phyloP scores from a whole-genome alignment of 192 early-diverging fungal genomes.

The Paraglomus brasilianum region DNA sequence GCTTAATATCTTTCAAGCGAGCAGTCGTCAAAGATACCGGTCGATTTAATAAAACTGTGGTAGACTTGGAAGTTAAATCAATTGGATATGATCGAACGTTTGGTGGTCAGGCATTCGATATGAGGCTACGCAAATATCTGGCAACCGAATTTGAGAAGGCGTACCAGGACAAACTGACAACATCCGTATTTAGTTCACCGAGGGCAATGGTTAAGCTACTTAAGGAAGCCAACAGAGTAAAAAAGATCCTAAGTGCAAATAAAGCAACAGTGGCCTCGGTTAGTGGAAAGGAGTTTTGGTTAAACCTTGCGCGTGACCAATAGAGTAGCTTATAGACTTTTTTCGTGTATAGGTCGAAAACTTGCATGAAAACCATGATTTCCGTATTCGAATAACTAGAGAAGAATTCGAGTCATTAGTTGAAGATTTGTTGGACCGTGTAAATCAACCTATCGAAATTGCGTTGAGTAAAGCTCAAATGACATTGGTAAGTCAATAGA shows the following conservation, averaged over 20 bases:
- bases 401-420: conserved; percentile 71
- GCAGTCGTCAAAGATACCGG: conserved; percentile 56
- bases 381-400: conserved; percentile 75
- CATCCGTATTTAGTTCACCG: conserved; percentile 59
- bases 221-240: conserved; percentile 93
- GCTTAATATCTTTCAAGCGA: conserved; percentile 77
- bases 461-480: conserved; percentile 68
- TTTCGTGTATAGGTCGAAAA: conserved; percentile 67
- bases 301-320: background rate
- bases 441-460: conserved; percentile 68
- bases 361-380: conserved; percentile 83
- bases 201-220: conserved; percentile 87
- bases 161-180: conserved; percentile 48
- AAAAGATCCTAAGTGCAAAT: conserved; percentile 96
- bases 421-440: conserved; percentile 64
- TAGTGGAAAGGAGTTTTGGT: conserved; percentile 18
- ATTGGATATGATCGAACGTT: conserved; percentile 80
- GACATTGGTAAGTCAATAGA: conserved; percentile 58
- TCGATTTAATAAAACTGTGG: conserved; percentile 53
- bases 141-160: conserved; percentile 69
- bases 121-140: conserved; percentile 76
- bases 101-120: conserved; percentile 87
- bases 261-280: conserved; percentile 79
- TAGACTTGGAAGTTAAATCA: conserved; percentile 77
- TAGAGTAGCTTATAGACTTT: background rate